Evolutionary conservation across 176 grass and related monocot genomes (phyloP).

Genomic region (Elymus sibiricus): DNA sequence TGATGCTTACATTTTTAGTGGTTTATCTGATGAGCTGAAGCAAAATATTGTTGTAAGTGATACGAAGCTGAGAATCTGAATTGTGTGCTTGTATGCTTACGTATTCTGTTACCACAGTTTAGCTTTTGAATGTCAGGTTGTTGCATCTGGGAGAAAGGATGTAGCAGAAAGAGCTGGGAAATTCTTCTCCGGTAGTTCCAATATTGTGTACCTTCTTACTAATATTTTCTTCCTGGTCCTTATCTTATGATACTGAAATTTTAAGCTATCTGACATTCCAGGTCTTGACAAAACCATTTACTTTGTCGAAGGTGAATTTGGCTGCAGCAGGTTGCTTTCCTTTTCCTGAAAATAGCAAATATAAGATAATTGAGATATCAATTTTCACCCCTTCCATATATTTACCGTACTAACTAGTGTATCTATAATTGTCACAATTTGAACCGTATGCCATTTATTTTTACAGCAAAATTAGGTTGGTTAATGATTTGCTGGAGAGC

Average conservation of each 20-base stretch:
- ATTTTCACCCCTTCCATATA: neutral
- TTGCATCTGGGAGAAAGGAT: slow-evolving; percentile 74
- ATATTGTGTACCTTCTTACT: neutral
- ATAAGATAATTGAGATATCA: neutral
- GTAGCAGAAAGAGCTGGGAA: slow-evolving; percentile 36
- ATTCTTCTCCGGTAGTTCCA: slow-evolving; percentile 62
- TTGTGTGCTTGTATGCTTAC: neutral
- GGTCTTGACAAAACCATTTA: slow-evolving; percentile 61
- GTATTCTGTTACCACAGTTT: slow-evolving; percentile 16
- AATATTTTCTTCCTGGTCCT: slow-evolving; percentile 11
- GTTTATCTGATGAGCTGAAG: slow-evolving; percentile 59
- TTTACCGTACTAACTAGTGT: neutral
- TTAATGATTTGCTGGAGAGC: slow-evolving; percentile 83
- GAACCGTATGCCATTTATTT: slow-evolving; percentile 5
- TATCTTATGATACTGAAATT: slow-evolving; percentile 9
- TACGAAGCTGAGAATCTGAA: slow-evolving; percentile 1
- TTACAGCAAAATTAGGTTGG: slow-evolving; percentile 77
- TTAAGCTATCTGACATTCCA: slow-evolving; percentile 35
- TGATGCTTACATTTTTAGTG: slow-evolving; percentile 69
- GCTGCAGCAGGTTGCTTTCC: slow-evolving; percentile 62
- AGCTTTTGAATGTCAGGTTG: slow-evolving; percentile 43
- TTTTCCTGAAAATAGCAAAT: slow-evolving; percentile 22
- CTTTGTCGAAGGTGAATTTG: slow-evolving; percentile 70
- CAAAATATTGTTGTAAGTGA: slow-evolving; percentile 71
- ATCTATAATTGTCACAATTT: slow-evolving; percentile 5